Evolutionary conservation across 2,329 filamentous ascomycete genomes (phyloP).

Genomic region (Epichloe bromicola): DNA sequence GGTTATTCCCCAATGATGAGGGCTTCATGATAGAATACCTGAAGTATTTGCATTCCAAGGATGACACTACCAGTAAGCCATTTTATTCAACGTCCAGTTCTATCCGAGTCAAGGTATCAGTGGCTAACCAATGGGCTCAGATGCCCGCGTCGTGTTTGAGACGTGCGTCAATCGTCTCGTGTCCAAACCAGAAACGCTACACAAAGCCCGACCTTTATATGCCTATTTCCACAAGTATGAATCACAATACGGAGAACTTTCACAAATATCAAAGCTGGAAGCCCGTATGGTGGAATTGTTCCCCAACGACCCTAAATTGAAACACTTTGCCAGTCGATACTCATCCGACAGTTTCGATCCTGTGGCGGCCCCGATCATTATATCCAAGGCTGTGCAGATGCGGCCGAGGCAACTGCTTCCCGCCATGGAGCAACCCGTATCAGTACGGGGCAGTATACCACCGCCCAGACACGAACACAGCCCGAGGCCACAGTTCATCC

Average conservation of each 20-base stretch:
- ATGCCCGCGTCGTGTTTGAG: conserved; percentile 92
- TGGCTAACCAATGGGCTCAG: conserved; percentile 29
- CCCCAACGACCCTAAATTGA: conserved; percentile 68
- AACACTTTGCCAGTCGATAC: conserved; percentile 66
- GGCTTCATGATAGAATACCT: conserved; percentile 90
- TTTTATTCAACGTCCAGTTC: neutral
- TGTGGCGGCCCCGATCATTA: conserved; percentile 64
- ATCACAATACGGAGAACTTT: conserved; percentile 82
- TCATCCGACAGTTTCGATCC: conserved; percentile 64
- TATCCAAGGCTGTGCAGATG: conserved; percentile 71
- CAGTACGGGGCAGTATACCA: conserved; percentile 32
- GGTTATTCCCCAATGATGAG: conserved; percentile 88
- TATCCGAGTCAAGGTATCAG: neutral
- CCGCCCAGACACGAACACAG: conserved; percentile 25
- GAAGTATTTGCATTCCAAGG: conserved; percentile 83
- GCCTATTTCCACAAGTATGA: conserved; percentile 92
- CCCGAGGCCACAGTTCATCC: conserved; percentile 35
- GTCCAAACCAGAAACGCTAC: conserved; percentile 58
- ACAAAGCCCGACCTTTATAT: conserved; percentile 75
- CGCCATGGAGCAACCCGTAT: conserved; percentile 38
- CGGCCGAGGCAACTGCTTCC: conserved; percentile 46
- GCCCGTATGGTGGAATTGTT: conserved; percentile 89
- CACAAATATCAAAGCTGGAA: conserved; percentile 83
- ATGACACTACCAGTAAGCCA: conserved; percentile 79
- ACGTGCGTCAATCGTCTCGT: conserved; percentile 77